These are phyloP conservation scores for Ambrosia hybrid DNA, from an alignment of 140 eudicot genomes.

Conservation along the genomic window DNA sequence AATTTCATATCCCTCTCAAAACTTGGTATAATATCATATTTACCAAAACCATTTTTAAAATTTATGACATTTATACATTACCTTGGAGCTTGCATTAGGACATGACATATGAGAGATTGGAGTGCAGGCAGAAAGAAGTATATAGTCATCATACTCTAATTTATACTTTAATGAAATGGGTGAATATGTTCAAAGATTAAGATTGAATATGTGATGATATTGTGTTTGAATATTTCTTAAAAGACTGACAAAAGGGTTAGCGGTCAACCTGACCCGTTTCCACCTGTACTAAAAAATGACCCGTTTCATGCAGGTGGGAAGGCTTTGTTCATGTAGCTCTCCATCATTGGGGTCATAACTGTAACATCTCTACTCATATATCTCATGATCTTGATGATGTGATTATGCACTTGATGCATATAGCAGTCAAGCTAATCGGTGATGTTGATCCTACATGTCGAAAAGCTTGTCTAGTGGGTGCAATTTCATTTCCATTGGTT, in stretches of 20 bases:
- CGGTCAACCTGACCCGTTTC: background rate
- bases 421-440: slow-evolving; percentile 55
- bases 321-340: slow-evolving; percentile 77
- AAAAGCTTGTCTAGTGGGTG: slow-evolving; percentile 77
- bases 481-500: slow-evolving; percentile 32
- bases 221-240: background rate
- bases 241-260: background rate
- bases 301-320: slow-evolving; percentile 62
- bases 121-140: too few relatives aligned
- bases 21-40: too few relatives aligned
- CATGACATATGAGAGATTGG: too few relatives aligned
- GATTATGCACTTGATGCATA: slow-evolving; percentile 47
- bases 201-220: slow-evolving; percentile 1
- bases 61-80: too few relatives aligned
- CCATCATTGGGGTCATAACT: slow-evolving; percentile 45
- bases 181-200: background rate
- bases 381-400: slow-evolving; percentile 29
- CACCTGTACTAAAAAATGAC: background rate
- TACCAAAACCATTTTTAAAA: too few relatives aligned
- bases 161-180: background rate
- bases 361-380: background rate
- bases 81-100: too few relatives aligned
- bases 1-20: too few relatives aligned
- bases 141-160: too few relatives aligned
- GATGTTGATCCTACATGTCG: slow-evolving; percentile 48